Base-by-base conservation (phyloP, 306 rosid species). In the Cucumis melo region DNA sequence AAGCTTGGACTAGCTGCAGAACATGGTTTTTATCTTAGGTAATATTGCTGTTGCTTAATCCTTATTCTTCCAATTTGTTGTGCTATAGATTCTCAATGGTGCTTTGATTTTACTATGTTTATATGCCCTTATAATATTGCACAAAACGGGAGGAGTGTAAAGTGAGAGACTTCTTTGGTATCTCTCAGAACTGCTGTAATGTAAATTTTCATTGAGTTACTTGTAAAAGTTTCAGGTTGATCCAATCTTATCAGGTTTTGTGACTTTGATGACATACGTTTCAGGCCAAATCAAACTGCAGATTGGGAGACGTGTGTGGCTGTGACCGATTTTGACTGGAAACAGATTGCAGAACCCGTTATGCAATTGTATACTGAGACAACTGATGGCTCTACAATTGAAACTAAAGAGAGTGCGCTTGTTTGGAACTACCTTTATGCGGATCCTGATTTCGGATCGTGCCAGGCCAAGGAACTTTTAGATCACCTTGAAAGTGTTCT, bases 401-500 rank as follows among this genome's bases (percentile, higher is more conserved):
- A 93, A 81, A 86, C 91, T 27, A 93, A 88, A 55, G 97, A 93
- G 84, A 93, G 91, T 73, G 92, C 97, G 65, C 90, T 93, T 39
- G 98, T 91, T 71, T 93, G 98, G 98, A 87, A 86, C 68, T 89
- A 93, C 77, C 87, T 89, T 78, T 86, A 89, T 72, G 93, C 97
- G 11, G 97, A 93, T 83, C 95, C 90, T 0, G 95, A 93, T 81
- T 93, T 93, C 38, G 98, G 97, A 16, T 91, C 92, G 20, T 93
- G 95, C 81, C 98, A 91, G 75, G 98, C 97, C 10, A 93, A 91
- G 89, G 98, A 93, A 79, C 97, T 93, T 77, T 87, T 93, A 46
- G 93, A 93, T 82, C 98, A 93, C 84, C 88, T 93, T 42, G 98
- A 91, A 78, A 89, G 98, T 78, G 98, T 93, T 83, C 97, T 93